A percentile compares a stretch with the other conserved stretches of the same genome.
phyloP scores from a whole-genome alignment of 495 filamentous ascomycete species.

The Arthonia radiata region DNA sequence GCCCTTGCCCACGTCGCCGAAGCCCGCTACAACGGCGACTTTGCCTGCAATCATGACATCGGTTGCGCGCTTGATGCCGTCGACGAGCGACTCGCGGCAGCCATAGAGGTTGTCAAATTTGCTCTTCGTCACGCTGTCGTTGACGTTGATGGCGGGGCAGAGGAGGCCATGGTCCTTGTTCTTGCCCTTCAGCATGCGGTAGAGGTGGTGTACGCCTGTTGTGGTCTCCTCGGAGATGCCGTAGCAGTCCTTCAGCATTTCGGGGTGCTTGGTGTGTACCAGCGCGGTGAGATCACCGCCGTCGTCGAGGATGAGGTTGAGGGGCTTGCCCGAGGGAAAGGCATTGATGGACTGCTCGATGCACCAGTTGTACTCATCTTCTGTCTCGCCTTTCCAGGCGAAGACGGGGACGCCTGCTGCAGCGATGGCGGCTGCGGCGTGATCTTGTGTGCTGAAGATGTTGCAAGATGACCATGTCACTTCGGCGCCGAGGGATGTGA shows the following conservation, averaged over 20 bases:
- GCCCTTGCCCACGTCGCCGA: conserved; percentile 97
- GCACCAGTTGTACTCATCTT: conserved; percentile 99
- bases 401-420: conserved; percentile 88
- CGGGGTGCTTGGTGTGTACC: conserved; percentile 92
- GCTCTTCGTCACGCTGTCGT: conserved; percentile 97
- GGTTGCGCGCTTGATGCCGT: conserved; percentile 99
- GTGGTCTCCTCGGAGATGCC: conserved; percentile 99
- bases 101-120: conserved; percentile 99
- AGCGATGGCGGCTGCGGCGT: conserved; percentile 91
- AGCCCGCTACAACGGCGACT: conserved; percentile 89
- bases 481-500: conserved; percentile 80
- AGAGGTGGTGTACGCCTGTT: conserved; percentile 97
- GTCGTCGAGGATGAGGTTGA: conserved; percentile 97
- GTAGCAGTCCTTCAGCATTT: conserved; percentile 91
- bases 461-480: conserved; percentile 94
- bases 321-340: conserved; percentile 88
- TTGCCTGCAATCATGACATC: conserved; percentile 99
- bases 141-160: conserved; percentile 95
- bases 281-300: conserved; percentile 93
- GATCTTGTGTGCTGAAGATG: conserved; percentile 98
- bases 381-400: conserved; percentile 99
- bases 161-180: conserved; percentile 30
- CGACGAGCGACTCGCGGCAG: conserved; percentile 93
- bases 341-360: conserved; percentile 90
- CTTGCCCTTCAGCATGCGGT: conserved; percentile 86